Conservation (phyloP, 2,329 filamentous ascomycete genomes). For the Calonectria naviculata region DNA sequence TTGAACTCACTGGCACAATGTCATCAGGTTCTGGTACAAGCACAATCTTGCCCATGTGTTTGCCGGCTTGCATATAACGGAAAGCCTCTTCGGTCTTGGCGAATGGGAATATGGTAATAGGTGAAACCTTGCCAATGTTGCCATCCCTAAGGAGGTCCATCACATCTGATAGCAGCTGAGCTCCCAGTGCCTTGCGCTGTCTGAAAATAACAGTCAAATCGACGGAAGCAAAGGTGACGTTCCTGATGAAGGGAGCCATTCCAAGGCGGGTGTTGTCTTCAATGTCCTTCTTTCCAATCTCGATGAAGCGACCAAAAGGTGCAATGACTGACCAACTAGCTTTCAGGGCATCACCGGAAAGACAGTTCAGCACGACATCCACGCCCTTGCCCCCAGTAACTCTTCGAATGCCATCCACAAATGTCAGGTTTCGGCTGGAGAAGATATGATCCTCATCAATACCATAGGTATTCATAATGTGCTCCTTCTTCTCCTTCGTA, state of each 20-base stretch:
- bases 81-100: constrained; percentile 5
- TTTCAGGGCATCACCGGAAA: constrained; percentile 39
- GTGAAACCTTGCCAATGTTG: background rate
- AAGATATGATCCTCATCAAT: constrained; percentile 46
- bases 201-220: constrained; percentile 14
- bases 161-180: background rate
- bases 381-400: constrained; percentile 39
- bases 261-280: constrained; percentile 15
- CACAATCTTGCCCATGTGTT: constrained; percentile 21
- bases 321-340: constrained; percentile 46
- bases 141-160: background rate
- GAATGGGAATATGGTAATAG: background rate
- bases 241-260: constrained; percentile 46
- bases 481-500: constrained; percentile 41
- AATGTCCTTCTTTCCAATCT: constrained; percentile 47
- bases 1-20: constrained; percentile 3
- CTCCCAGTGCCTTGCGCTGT: background rate
- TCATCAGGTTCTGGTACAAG: background rate
- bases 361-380: constrained; percentile 43
- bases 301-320: constrained; percentile 44
- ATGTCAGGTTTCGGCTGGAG: constrained; percentile 36
- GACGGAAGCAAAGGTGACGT: constrained; percentile 13
- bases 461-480: constrained; percentile 35
- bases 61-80: constrained; percentile 19
- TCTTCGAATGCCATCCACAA: constrained; percentile 35